A percentile compares a stretch with the other conserved stretches of the same genome.
These are phyloP conservation scores for Lepidium africanum DNA, from an alignment of 345 rosid genomes.

Conservation along the genomic window DNA sequence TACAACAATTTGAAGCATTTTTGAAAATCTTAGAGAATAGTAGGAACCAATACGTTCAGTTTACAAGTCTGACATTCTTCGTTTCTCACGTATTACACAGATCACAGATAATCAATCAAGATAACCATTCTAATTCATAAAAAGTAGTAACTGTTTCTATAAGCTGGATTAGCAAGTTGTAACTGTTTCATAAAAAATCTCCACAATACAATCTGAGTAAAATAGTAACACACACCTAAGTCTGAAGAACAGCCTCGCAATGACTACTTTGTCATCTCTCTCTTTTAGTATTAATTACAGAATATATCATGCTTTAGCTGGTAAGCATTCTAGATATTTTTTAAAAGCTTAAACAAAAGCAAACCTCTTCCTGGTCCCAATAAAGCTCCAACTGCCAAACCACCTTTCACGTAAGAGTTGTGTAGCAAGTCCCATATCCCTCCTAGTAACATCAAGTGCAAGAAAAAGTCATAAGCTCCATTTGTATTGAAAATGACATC, in stretches of 20 bases:
- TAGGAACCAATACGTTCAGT: background rate
- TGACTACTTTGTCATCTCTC: background rate
- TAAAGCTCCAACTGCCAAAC: slow-evolving; percentile 71
- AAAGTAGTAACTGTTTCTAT: background rate
- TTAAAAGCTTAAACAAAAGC: background rate
- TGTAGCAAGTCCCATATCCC: slow-evolving; percentile 68
- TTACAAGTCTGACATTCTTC: background rate
- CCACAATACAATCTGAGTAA: background rate
- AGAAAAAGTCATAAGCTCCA: slow-evolving; percentile 1
- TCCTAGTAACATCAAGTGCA: slow-evolving; percentile 38
- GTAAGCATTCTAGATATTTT: background rate
- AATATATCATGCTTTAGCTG: slow-evolving; percentile 13
- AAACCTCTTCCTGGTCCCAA: slow-evolving; percentile 96
- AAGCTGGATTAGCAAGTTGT: background rate
- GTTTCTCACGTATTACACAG: background rate
- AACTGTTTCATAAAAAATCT: background rate
- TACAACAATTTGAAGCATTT: background rate
- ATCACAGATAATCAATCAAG: background rate
- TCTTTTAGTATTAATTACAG: background rate
- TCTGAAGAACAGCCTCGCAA: background rate
- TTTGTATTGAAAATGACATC: background rate
- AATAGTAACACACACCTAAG: background rate
- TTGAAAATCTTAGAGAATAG: background rate
- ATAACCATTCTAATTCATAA: background rate
- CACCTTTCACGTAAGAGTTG: slow-evolving; percentile 78